phyloP scores from a whole-genome alignment of 257 asterid species.

The Nicotiana obtusifolia region DNA sequence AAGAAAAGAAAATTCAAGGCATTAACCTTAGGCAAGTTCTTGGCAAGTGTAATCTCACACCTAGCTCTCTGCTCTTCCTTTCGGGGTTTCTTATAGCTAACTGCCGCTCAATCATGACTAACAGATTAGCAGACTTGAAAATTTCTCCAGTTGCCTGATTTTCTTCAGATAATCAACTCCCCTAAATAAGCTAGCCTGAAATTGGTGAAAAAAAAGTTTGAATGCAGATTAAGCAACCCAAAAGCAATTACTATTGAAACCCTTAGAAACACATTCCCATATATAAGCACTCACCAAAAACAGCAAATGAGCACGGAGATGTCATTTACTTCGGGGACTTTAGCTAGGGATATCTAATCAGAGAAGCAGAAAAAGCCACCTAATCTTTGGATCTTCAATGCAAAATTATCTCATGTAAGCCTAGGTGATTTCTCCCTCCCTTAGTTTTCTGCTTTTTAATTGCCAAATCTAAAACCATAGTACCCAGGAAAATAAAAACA shows the following conservation, averaged over 20 bases:
- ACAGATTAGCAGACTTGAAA: conserved; percentile 52
- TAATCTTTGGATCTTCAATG: too few species aligned
- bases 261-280: not conserved
- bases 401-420: too few species aligned
- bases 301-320: not conserved
- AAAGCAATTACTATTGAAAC: not conserved
- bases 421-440: too few species aligned
- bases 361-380: too few species aligned
- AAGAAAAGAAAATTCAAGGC: too few species aligned
- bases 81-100: too few species aligned
- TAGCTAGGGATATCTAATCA: too few species aligned
- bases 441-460: not conserved
- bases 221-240: not conserved
- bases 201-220: conserved; percentile 8
- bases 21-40: too few species aligned
- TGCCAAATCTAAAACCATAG: not conserved
- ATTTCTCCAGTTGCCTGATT: conserved; percentile 53
- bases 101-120: conserved; percentile 30
- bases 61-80: too few species aligned
- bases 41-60: too few species aligned
- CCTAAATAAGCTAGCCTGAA: conserved; percentile 58
- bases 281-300: not conserved
- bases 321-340: too few species aligned
- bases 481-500: not conserved
- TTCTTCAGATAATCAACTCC: conserved; percentile 50